Evolutionary conservation across 352 stramenopile genomes (phyloP).

Genomic region (Blastocystis hominis): DNA sequence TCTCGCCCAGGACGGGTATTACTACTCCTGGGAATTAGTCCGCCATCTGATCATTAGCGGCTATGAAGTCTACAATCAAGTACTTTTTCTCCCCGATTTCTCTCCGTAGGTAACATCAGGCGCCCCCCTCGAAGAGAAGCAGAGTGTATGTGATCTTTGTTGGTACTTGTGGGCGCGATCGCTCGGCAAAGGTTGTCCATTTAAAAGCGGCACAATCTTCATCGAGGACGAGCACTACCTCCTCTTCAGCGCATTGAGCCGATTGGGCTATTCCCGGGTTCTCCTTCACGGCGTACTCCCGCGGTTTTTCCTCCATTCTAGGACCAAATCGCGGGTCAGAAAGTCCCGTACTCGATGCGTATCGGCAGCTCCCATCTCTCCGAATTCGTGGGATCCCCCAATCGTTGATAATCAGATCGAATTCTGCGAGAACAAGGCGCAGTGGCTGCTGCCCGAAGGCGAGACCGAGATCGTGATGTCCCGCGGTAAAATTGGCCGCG

Average conservation of each 20-base stretch:
- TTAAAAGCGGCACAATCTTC: slow-evolving; percentile 47
- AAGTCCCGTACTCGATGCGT: slow-evolving; percentile 40
- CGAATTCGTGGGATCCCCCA: neutral
- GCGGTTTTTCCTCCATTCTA: neutral
- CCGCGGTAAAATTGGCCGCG: neutral
- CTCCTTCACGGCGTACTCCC: neutral
- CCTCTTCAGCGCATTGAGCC: slow-evolving; percentile 26
- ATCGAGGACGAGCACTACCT: slow-evolving; percentile 13
- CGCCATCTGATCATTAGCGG: slow-evolving; percentile 17
- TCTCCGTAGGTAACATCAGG: neutral
- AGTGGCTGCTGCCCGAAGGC: slow-evolving; percentile 44
- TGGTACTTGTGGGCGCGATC: slow-evolving; percentile 33
- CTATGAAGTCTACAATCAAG: slow-evolving; percentile 16
- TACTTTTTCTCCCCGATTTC: neutral
- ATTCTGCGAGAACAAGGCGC: slow-evolving; percentile 52
- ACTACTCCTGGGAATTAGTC: slow-evolving; percentile 41
- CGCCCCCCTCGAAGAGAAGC: neutral
- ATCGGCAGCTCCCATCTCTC: slow-evolving; percentile 36
- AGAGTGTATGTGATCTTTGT: slow-evolving; percentile 36
- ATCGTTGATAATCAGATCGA: neutral
- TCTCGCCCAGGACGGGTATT: slow-evolving; percentile 18
- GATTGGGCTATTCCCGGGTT: slow-evolving; percentile 33
- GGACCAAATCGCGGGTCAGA: slow-evolving; percentile 18
- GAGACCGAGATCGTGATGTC: slow-evolving; percentile 53
- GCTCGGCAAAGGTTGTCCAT: slow-evolving; percentile 26